Conservation (phyloP, 2,329 filamentous ascomycete genomes). For the Penicillium sclerotiorum region DNA sequence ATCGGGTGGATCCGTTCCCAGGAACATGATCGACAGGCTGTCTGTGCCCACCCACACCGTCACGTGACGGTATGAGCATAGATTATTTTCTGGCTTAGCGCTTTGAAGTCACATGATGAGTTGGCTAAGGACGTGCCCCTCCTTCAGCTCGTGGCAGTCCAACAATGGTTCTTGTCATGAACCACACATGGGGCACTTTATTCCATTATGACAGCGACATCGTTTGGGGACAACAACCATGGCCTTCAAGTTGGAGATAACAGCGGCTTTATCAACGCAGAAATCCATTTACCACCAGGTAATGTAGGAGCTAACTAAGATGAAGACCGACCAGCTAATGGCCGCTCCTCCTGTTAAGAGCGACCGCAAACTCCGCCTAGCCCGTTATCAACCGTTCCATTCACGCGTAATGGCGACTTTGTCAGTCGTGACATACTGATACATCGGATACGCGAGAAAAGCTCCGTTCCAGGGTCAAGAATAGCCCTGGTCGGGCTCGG, state of each 20-base stretch:
- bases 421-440: background rate
- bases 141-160: background rate
- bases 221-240: slow-evolving; percentile 5
- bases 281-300: slow-evolving; percentile 8
- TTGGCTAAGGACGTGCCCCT: background rate
- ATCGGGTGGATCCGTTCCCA: background rate
- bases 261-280: background rate
- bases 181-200: background rate
- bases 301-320: too few species aligned
- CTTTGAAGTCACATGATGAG: background rate
- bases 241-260: slow-evolving; percentile 4
- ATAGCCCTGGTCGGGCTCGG: background rate
- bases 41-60: background rate
- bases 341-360: background rate
- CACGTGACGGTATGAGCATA: too few species aligned
- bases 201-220: slow-evolving; percentile 6
- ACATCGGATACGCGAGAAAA: background rate
- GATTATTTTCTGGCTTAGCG: slow-evolving; percentile 1
- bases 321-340: too few species aligned
- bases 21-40: background rate
- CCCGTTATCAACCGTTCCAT: background rate
- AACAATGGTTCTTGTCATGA: background rate
- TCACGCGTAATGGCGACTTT: background rate
- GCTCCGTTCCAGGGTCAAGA: background rate
- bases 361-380: background rate